Evolutionary conservation across 345 rosid genomes (phyloP), one percentile per base, ranked within the genome.

Genomic region (Angophora floribunda): DNA sequence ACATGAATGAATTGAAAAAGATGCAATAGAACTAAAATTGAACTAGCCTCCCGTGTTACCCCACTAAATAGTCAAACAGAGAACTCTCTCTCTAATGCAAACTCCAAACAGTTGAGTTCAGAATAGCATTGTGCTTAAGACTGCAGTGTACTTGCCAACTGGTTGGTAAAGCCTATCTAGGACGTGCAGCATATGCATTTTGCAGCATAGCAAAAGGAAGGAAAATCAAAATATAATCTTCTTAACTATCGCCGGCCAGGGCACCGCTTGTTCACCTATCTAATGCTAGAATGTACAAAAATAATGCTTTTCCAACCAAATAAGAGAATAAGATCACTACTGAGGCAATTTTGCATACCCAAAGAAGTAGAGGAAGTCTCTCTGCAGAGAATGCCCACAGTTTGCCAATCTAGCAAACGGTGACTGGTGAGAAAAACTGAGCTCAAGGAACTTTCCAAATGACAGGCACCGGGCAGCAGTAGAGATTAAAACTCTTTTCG

Each of bases 361-460:
- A 93, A 96, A 98, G 93, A 97, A 97, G 95, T 94, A 93, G 82
- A 98, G 94, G 89, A 94, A 98, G 91, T 98, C 99, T 87, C 91
- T 91, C 85, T 90, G 92, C 52, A 94, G 90, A 89, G 95, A 96
- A 94, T 98, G 99, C n/a, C 99, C 97, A 91, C 99, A 97, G 91
- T 92, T 93, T 55, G 95, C 92, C 89, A 85, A 89, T 89, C 92
- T 92, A 24, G 88, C 87, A 59, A 91, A 91, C 75, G 93, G 91
- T 41, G 92, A 91, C 50, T 91, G 92, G 87, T 93, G 91, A 75
- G 95, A 92, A 91, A 98, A 95, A 93, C 98, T 93, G 89, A 98
- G 96, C 92, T 98, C 99, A 92, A 98, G 93, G 93, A 98, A 98
- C 91, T 98, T 98, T 80, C 99, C 99, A 82, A 97, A 95, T 70